These are phyloP conservation scores for Trichoderma harzianum DNA, from an alignment of 2,329 filamentous ascomycete genomes.

Conservation along the genomic window DNA sequence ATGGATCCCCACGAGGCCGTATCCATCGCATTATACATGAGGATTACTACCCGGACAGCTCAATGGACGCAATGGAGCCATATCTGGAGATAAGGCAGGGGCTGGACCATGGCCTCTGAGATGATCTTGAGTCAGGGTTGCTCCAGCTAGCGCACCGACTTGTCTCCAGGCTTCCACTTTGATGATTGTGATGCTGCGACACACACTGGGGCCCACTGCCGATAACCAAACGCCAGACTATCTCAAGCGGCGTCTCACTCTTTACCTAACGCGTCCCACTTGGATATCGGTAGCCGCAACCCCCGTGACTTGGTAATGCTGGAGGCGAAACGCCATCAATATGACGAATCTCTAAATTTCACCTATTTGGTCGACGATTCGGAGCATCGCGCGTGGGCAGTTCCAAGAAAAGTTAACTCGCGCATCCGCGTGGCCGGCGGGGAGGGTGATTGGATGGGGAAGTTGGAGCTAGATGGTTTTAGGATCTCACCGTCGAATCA, in stretches of 20 bases:
- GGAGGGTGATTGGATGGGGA: slow-evolving; percentile 1
- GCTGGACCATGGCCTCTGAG: neutral
- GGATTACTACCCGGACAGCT: slow-evolving; percentile 1
- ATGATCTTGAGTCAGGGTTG: slow-evolving; percentile 8
- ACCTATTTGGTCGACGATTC: neutral
- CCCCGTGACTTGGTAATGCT: neutral
- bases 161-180: slow-evolving; percentile 13
- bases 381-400: neutral
- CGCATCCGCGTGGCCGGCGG: neutral
- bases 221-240: slow-evolving; percentile 11
- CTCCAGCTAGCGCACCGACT: neutral
- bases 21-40: slow-evolving; percentile 4
- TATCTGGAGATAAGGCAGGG: slow-evolving; percentile 9
- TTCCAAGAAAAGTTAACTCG: neutral
- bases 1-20: neutral
- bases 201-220: neutral
- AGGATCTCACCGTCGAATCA: slow-evolving; percentile 6
- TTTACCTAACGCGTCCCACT: slow-evolving; percentile 6
- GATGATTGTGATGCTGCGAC: slow-evolving; percentile 7
- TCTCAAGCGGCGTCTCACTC: slow-evolving; percentile 8
- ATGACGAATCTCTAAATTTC: slow-evolving; percentile 3
- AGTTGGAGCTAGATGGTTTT: neutral
- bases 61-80: neutral
- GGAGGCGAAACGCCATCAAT: neutral
- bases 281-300: neutral